Evolutionary conservation across 176 grass and related monocot species (phyloP), one percentile per base, ranked within the genome.

Genomic region (Musa troglodytarum): DNA sequence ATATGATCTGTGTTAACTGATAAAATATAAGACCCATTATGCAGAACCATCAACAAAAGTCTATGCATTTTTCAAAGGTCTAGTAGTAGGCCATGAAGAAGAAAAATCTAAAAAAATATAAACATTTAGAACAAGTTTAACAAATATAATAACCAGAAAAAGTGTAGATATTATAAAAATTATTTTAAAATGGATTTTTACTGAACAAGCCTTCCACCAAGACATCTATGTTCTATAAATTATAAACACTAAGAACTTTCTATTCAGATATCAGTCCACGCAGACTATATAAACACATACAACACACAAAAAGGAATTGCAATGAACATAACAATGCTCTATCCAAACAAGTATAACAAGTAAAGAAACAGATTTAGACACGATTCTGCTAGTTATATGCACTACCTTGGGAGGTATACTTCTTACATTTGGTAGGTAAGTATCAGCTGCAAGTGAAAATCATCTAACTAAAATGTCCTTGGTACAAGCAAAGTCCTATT

Each of bases 1-100:
- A 82, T 72, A 81, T 80, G 17, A 71, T 66, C 83, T 85, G 85
- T 76, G 61, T 52, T 16, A 50, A 75, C 75, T 43, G 55, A 58
- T 64, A 86, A 86, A 74, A 85, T 26, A 20, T 49, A 74, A 62
- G 24, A 58, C 9, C 69, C 68, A 81, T 58, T 28, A 23, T 69
- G 49, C 14, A 76, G 10, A 78, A 84, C 57, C 54, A 67, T 79
- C 62, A 53, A 4, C 34, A 85, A 53, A 74, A 22, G 14, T 29
- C 24, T 58, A 80, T 55, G 15, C 74, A 21, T 8, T 70, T 81
- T 85, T 26, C 17, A 72, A 69, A 75, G 34, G n/a, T 21, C 68
- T 58, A 68, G 79, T 25, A 71, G 75, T 72, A 34, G 65, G 65
- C 12, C 65, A 68, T 17, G 17, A 50, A 50, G 50, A 13, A 70